Conservation (phyloP, 148 eudicot genomes). For the Fallopia convolvulus region DNA sequence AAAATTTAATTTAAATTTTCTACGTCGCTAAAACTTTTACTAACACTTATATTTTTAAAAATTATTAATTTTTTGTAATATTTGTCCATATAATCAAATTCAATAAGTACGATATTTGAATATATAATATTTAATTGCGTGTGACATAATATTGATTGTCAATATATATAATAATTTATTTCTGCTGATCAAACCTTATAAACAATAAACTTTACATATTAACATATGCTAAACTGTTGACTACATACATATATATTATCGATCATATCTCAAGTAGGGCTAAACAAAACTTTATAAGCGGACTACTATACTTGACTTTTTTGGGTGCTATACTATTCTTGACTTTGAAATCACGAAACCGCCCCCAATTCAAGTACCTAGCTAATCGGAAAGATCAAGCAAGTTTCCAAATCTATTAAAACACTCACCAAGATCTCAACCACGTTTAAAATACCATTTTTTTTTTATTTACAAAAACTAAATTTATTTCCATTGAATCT, state of each 20-base stretch:
- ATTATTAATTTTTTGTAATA: too few species aligned
- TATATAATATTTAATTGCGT: too few species aligned
- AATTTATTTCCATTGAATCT: neutral
- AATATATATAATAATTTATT: neutral
- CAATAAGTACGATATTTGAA: too few species aligned
- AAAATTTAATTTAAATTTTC: too few species aligned
- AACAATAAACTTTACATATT: neutral
- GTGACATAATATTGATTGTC: neutral
- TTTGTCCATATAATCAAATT: too few species aligned
- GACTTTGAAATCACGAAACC: slow-evolving; percentile 10
- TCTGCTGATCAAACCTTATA: neutral
- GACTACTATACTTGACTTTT: neutral
- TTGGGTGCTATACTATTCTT: neutral
- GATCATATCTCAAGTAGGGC: neutral
- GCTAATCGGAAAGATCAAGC: neutral
- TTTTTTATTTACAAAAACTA: neutral
- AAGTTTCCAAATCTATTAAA: neutral
- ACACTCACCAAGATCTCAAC: neutral
- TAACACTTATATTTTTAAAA: too few species aligned
- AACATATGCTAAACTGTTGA: too few species aligned
- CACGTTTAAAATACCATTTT: slow-evolving; percentile 10
- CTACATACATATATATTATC: too few species aligned
- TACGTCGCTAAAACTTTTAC: too few species aligned
- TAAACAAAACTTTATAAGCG: neutral
- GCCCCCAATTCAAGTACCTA: neutral